phyloP scores from a whole-genome alignment of 805 yeast species.

The Candida dajiaensis region DNA sequence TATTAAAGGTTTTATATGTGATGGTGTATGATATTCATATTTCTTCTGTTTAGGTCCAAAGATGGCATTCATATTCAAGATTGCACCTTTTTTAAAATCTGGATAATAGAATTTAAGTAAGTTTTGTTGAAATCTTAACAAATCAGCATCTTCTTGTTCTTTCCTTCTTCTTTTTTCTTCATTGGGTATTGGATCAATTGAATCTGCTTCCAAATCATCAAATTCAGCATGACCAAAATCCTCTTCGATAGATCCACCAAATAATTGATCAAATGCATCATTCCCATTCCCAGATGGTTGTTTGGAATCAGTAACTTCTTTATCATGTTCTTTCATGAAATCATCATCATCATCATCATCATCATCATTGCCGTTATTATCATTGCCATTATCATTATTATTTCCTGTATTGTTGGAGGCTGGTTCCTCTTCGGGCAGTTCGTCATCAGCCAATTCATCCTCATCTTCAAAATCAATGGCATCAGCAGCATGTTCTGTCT shows the following conservation, averaged over 20 bases:
- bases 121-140: conserved; percentile 23
- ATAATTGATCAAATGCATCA: conserved; percentile 23
- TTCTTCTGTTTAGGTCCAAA: conserved; percentile 58
- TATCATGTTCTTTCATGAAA: conserved; percentile 5
- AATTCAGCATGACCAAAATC: conserved; percentile 12
- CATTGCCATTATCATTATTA: conserved; percentile 2
- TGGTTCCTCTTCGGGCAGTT: conserved; percentile 33
- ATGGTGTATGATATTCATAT: conserved; percentile 40
- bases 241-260: conserved; percentile 25
- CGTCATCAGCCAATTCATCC: conserved; percentile 92
- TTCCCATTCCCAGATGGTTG: neutral
- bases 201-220: conserved; percentile 12
- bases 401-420: conserved; percentile 10
- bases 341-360: conserved; percentile 8
- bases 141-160: conserved; percentile 20
- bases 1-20: conserved; percentile 28
- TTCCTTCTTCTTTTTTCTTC: conserved; percentile 4
- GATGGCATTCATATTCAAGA: conserved; percentile 58
- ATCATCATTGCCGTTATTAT: conserved; percentile 6
- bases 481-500: conserved; percentile 73
- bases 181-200: neutral
- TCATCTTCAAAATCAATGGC: conserved; percentile 94
- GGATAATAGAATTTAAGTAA: conserved; percentile 53
- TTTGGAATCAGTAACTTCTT: conserved; percentile 9
- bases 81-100: conserved; percentile 45